Conservation (phyloP, 1,284 basidiomycete genomes). For the Trichosporon sp. region DNA sequence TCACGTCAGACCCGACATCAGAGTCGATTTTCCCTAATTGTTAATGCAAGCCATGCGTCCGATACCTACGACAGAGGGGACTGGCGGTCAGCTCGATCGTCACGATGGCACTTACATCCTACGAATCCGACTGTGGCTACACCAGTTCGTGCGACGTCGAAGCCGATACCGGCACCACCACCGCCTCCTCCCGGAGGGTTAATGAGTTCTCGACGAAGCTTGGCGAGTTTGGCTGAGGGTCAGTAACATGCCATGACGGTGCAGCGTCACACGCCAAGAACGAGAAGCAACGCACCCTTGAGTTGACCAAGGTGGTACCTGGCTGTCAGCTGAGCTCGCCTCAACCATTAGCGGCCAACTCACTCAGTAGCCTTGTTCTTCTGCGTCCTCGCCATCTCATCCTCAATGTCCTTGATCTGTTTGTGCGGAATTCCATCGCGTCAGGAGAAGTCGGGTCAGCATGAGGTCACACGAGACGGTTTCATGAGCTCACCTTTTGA, state of each 20-base stretch:
- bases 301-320: constrained; percentile 92
- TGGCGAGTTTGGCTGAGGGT: constrained; percentile 82
- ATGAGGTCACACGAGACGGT: not conserved
- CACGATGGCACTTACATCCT: constrained; percentile 48
- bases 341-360: constrained; percentile 23
- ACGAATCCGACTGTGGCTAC: constrained; percentile 94
- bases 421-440: not conserved
- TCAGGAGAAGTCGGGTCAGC: not conserved
- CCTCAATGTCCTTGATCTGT: constrained; percentile 50
- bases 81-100: not conserved
- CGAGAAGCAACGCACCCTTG: constrained; percentile 54
- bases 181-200: constrained; percentile 70
- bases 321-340: not conserved
- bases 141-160: constrained; percentile 96
- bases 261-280: no score
- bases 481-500: constrained; percentile 39
- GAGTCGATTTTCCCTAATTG: constrained; percentile 66
- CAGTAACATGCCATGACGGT: not conserved
- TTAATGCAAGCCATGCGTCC: constrained; percentile 7
- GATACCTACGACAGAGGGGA: constrained; percentile 32
- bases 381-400: constrained; percentile 56
- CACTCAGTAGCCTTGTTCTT: constrained; percentile 77
- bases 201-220: constrained; percentile 91
- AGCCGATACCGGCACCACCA: constrained; percentile 81
- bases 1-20: constrained; percentile 91